phyloP scores from a whole-genome alignment of 2,329 filamentous ascomycete genomes.

The Ophiostoma montium region DNA sequence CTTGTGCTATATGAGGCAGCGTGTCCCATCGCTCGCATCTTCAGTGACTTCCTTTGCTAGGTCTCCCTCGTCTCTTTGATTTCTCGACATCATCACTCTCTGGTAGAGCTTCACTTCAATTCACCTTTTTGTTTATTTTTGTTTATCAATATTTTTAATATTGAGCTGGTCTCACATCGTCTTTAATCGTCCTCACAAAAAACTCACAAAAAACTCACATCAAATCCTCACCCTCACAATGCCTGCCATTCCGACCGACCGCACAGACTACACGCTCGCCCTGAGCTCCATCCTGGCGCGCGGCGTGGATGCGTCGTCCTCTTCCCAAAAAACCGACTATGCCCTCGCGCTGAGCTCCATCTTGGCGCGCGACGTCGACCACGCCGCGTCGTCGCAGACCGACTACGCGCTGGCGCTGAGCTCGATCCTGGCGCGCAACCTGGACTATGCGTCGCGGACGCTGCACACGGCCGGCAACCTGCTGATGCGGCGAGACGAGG shows the following conservation, averaged over 20 bases:
- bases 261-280: neutral
- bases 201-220: neutral
- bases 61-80: neutral
- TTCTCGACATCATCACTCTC: neutral
- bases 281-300: neutral
- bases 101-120: conserved; percentile 1
- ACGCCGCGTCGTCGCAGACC: neutral
- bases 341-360: too few relatives aligned
- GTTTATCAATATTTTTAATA: neutral
- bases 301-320: too few relatives aligned
- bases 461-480: conserved; percentile 2
- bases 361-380: neutral
- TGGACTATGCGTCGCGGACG: neutral
- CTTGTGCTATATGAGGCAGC: too few relatives aligned
- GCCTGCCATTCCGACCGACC: neutral
- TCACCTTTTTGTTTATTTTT: neutral
- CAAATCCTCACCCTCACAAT: too few relatives aligned
- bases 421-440: neutral
- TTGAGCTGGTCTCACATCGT: neutral
- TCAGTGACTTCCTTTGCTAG: neutral
- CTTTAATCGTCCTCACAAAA: neutral
- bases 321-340: too few relatives aligned
- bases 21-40: too few relatives aligned
- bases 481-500: conserved; percentile 1
- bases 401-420: too few relatives aligned